Percentiles rank a stretch among this genome's conserved stretches.
These are phyloP conservation scores for Colletotrichum filicis DNA, from an alignment of 2,329 filamentous ascomycete genomes.

Conservation along the genomic window DNA sequence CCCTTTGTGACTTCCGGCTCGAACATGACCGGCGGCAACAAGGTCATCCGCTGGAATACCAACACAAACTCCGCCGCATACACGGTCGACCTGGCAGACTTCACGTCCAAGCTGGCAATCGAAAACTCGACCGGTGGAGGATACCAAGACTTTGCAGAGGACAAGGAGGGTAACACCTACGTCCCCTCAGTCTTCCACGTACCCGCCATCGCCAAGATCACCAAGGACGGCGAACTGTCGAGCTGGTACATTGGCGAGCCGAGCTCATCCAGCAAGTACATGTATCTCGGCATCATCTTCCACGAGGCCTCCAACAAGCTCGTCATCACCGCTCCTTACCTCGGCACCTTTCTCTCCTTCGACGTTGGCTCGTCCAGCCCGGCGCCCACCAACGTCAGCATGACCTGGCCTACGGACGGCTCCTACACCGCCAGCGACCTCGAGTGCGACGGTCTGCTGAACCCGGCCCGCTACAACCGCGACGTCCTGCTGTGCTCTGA, in stretches of 20 bases:
- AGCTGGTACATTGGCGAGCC: slow-evolving; percentile 3
- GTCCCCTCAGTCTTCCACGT: background rate
- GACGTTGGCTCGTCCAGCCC: background rate
- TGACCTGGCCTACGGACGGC: background rate
- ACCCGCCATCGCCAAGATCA: background rate
- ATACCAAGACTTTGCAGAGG: background rate
- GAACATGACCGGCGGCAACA: background rate
- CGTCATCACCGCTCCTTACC: background rate
- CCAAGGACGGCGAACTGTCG: background rate
- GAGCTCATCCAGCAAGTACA: slow-evolving; percentile 7
- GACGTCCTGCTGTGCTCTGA: background rate
- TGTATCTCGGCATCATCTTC: background rate
- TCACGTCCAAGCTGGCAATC: background rate
- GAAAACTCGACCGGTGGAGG: background rate
- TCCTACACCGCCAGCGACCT: background rate
- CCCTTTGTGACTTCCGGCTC: background rate
- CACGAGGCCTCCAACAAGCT: slow-evolving; percentile 3
- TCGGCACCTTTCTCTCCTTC: background rate
- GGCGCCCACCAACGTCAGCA: background rate
- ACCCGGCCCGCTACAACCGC: background rate
- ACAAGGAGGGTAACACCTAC: background rate
- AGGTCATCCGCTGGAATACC: slow-evolving; percentile 10
- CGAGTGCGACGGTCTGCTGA: background rate
- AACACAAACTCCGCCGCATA: slow-evolving; percentile 4
- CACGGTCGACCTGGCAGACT: background rate